A percentile compares a stretch with the other conserved stretches of the same genome.
Conservation (phyloP, 345 rosid species). For the Euclidium syriacum region DNA sequence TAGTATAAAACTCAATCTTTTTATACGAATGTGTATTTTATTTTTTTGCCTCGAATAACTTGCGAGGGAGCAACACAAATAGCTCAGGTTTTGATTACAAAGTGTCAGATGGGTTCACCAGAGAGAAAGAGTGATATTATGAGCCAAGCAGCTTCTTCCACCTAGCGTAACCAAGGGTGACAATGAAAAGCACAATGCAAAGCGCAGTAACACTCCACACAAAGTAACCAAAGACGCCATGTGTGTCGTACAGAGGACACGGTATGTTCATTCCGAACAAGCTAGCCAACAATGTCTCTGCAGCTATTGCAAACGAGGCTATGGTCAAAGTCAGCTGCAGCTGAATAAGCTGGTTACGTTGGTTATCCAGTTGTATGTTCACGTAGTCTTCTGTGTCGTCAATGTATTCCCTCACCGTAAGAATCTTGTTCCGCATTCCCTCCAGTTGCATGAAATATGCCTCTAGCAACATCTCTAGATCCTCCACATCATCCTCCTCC, state of each 20-base stretch:
- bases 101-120: too few species aligned
- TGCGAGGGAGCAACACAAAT: too few species aligned
- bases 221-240: slow-evolving; percentile 56
- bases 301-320: slow-evolving; percentile 69
- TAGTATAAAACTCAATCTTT: neutral
- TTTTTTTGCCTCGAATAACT: too few species aligned
- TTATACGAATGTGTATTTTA: too few species aligned
- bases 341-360: slow-evolving; percentile 86
- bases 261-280: slow-evolving; percentile 80
- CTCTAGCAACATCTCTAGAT: slow-evolving; percentile 88
- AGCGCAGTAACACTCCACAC: slow-evolving; percentile 46
- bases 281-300: slow-evolving; percentile 59
- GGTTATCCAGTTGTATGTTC: slow-evolving; percentile 85
- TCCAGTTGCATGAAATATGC: slow-evolving; percentile 96
- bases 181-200: slow-evolving; percentile 57
- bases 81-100: too few species aligned
- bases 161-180: slow-evolving; percentile 80
- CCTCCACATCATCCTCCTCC: slow-evolving; percentile 72
- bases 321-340: slow-evolving; percentile 74
- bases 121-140: slow-evolving; percentile 12
- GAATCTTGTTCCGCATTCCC: slow-evolving; percentile 88
- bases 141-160: slow-evolving; percentile 92
- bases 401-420: slow-evolving; percentile 89
- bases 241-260: slow-evolving; percentile 19
- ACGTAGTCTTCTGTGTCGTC: slow-evolving; percentile 95